phyloP scores from a whole-genome alignment of 2,329 filamentous ascomycete species.

The Lasiodiplodia sp. region DNA sequence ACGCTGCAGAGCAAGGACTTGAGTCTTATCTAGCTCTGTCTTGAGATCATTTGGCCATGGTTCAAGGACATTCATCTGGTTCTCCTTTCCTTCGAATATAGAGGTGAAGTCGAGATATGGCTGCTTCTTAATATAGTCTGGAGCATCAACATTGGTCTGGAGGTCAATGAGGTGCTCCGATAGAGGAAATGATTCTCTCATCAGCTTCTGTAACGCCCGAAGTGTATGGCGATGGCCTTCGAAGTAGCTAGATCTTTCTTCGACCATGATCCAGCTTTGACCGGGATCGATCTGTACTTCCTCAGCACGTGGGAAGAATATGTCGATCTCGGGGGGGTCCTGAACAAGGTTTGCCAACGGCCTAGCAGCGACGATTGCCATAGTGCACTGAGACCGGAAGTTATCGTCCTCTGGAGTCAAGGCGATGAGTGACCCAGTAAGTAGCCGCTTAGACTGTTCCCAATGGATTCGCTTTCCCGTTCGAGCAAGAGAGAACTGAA shows the following conservation, averaged over 20 bases:
- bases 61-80: conserved; percentile 60
- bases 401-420: conserved; percentile 63
- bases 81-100: conserved; percentile 40
- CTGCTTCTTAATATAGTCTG: conserved; percentile 60
- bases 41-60: conserved; percentile 59
- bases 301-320: conserved; percentile 70
- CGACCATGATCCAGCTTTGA: conserved; percentile 78
- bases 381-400: conserved; percentile 70
- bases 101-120: conserved; percentile 60
- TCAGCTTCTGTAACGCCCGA: conserved; percentile 72
- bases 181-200: conserved; percentile 66
- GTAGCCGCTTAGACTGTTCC: conserved; percentile 66
- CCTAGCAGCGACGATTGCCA: conserved; percentile 77
- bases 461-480: conserved; percentile 73
- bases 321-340: conserved; percentile 75
- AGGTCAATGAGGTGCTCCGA: conserved; percentile 66
- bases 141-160: conserved; percentile 55
- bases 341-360: conserved; percentile 68
- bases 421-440: conserved; percentile 62
- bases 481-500: conserved; percentile 74
- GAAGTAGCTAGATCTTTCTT: conserved; percentile 76
- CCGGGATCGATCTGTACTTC: conserved; percentile 74
- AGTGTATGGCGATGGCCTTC: conserved; percentile 79
- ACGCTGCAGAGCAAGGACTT: conserved; percentile 70
- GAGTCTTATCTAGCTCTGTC: conserved; percentile 71